A percentile compares a stretch with the other conserved stretches of the same genome.
Evolutionary conservation across 495 filamentous ascomycete genomes (phyloP).

Genomic region (Aspergillus incahuasiensis): DNA sequence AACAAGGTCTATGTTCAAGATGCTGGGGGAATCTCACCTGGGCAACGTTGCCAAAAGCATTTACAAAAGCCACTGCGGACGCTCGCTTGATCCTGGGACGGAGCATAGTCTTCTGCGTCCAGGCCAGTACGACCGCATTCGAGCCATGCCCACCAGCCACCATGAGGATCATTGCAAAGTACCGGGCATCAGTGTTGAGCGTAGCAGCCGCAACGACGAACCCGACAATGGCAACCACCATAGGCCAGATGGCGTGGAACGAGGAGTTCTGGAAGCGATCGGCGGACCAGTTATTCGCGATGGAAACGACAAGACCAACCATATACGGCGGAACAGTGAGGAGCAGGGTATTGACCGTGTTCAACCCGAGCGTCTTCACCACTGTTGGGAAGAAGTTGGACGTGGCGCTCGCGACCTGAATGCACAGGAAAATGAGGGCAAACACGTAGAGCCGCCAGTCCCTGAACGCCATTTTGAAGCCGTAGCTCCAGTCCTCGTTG

Average conservation of each 20-base stretch:
- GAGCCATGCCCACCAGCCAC: not conserved
- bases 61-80: not conserved
- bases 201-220: slow-evolving; percentile 66
- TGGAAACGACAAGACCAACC: slow-evolving; percentile 60
- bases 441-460: slow-evolving; percentile 1
- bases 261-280: slow-evolving; percentile 71
- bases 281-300: slow-evolving; percentile 66
- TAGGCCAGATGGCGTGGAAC: slow-evolving; percentile 61
- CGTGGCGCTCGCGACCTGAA: not conserved
- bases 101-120: not conserved
- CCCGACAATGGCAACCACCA: slow-evolving; percentile 58
- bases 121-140: not conserved
- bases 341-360: slow-evolving; percentile 53
- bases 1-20: too few relatives aligned
- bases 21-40: too few relatives aligned
- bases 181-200: not conserved
- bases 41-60: not conserved
- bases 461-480: slow-evolving; percentile 60
- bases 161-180: not conserved
- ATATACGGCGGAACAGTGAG: slow-evolving; percentile 69
- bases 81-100: not conserved
- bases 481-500: slow-evolving; percentile 59
- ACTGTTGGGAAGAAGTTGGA: slow-evolving; percentile 77
- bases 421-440: not conserved
- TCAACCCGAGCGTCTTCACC: slow-evolving; percentile 62